These are phyloP conservation scores for Tolypocladium capitatum DNA, from an alignment of 2,329 filamentous ascomycete genomes.

Conservation along the genomic window DNA sequence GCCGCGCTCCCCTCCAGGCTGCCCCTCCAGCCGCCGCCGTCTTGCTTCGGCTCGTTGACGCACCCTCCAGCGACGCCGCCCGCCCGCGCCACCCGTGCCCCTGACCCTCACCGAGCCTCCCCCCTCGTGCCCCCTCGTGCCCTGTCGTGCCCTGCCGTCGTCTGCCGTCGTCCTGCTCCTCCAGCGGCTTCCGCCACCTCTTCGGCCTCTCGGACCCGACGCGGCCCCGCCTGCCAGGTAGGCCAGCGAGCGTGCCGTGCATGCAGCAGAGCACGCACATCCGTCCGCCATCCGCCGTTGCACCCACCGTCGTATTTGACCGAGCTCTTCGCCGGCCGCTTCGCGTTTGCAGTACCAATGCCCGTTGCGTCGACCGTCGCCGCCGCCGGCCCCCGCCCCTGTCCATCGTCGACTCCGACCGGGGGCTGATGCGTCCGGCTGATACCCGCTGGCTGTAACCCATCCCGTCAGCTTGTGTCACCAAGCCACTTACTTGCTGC, in stretches of 20 bases:
- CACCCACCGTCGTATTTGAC: neutral
- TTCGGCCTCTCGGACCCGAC: neutral
- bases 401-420: too few relatives aligned
- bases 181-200: too few relatives aligned
- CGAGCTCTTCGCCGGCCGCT: neutral
- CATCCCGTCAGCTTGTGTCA: neutral
- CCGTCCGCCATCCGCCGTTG: neutral
- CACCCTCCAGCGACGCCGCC: too few relatives aligned
- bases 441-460: neutral
- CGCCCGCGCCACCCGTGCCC: neutral
- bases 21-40: too few relatives aligned
- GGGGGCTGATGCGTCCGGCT: neutral
- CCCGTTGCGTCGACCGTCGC: neutral
- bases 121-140: neutral
- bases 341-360: neutral
- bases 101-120: slow-evolving; percentile 2
- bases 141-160: neutral
- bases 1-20: too few relatives aligned
- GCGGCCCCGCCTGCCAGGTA: too few relatives aligned
- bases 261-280: neutral
- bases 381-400: too few relatives aligned
- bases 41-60: too few relatives aligned
- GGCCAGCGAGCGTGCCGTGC: neutral
- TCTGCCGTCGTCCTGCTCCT: too few relatives aligned
- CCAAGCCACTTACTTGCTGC: too few relatives aligned